Conservation (phyloP, 257 asterid species). For the Cruciata laevipes region DNA sequence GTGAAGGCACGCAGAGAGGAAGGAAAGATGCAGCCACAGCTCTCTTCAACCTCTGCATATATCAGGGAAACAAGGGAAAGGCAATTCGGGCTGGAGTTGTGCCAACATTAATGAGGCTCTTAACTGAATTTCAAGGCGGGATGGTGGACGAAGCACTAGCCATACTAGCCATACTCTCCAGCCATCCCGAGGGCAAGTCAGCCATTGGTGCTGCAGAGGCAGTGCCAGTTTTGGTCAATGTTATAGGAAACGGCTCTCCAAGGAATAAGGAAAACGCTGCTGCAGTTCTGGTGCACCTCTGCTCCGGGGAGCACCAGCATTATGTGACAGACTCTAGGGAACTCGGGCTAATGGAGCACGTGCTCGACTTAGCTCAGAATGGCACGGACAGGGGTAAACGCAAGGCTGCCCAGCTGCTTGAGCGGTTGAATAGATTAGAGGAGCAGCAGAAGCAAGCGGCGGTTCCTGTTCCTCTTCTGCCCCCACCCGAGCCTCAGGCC, state of each 20-base stretch:
- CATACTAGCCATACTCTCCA: constrained; percentile 75
- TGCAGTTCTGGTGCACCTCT: constrained; percentile 80
- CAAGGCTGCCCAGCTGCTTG: constrained; percentile 78
- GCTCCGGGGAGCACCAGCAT: constrained; percentile 71
- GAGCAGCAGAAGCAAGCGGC: constrained; percentile 65
- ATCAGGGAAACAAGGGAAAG: constrained; percentile 93
- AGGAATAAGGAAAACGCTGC: constrained; percentile 86
- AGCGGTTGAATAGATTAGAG: constrained; percentile 61
- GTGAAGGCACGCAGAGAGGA: constrained; percentile 78
- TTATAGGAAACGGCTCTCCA: constrained; percentile 67
- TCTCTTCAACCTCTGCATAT: constrained; percentile 84
- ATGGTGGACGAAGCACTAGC: constrained; percentile 95
- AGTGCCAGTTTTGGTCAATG: constrained; percentile 62
- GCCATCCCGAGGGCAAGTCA: constrained; percentile 76
- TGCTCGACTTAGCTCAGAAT: constrained; percentile 57
- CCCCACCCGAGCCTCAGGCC: constrained; percentile 21
- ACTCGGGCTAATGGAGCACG: constrained; percentile 61
- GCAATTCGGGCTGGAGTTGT: constrained; percentile 89
- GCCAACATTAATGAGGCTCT: constrained; percentile 66
- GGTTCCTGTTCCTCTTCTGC: constrained; percentile 18
- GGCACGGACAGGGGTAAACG: constrained; percentile 91
- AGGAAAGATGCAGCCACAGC: constrained; percentile 95
- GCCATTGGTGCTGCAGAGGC: constrained; percentile 84
- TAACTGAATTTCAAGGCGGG: constrained; percentile 68
- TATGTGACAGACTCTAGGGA: constrained; percentile 64